Evolutionary conservation across 371 early-diverging fungal genomes (phyloP).

Genomic region (Thermomucor indicae-seudaticae): DNA sequence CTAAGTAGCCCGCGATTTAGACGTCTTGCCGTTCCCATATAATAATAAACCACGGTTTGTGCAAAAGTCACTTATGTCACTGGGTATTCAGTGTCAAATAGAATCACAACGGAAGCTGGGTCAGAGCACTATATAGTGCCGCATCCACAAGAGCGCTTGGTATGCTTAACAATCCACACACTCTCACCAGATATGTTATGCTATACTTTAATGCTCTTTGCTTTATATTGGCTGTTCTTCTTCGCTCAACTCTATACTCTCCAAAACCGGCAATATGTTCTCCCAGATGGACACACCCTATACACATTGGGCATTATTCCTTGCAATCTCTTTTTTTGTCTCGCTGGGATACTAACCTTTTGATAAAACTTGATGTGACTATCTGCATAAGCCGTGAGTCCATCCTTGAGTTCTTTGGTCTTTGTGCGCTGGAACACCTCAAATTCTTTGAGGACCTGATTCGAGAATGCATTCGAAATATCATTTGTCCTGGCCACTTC

Average conservation of each 20-base stretch:
- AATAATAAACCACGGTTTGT: background rate
- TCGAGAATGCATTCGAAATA: constrained; percentile 68
- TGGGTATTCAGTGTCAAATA: background rate
- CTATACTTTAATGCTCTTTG: too few species aligned
- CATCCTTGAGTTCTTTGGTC: constrained; percentile 73
- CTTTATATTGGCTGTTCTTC: background rate
- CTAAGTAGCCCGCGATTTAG: background rate
- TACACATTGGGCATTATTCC: background rate
- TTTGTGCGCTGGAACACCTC: constrained; percentile 76
- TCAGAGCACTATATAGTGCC: background rate
- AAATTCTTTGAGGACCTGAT: constrained; percentile 77
- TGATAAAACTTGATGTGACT: constrained; percentile 82
- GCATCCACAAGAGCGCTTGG: background rate
- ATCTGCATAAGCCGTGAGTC: constrained; percentile 69
- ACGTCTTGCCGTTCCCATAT: background rate
- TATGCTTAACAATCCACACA: background rate
- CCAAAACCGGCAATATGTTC: constrained; percentile 33
- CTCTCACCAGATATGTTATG: too few species aligned
- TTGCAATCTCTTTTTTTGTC: background rate
- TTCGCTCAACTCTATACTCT: constrained; percentile 22
- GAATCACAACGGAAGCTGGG: background rate
- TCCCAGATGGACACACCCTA: constrained; percentile 44
- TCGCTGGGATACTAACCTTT: constrained; percentile 45
- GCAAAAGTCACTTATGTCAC: background rate
- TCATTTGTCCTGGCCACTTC: constrained; percentile 73